phyloP scores from a whole-genome alignment of 2,329 filamentous ascomycete genomes.

The Epichloe elymi region DNA sequence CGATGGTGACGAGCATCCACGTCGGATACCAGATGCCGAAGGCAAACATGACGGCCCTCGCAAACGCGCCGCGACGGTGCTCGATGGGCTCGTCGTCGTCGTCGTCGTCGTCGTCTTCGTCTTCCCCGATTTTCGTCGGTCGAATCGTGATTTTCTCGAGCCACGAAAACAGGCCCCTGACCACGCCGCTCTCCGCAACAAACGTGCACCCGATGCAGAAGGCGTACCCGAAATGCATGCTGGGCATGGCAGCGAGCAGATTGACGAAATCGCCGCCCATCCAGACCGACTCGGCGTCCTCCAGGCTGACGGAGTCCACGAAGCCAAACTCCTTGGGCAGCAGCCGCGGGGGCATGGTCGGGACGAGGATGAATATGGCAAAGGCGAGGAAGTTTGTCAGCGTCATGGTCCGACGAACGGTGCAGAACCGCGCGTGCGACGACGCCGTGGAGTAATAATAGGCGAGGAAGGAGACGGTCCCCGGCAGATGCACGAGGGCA shows the following conservation, averaged over 20 bases:
- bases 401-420: slow-evolving; percentile 39
- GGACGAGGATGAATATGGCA: slow-evolving; percentile 40
- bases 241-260: slow-evolving; percentile 43
- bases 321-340: slow-evolving; percentile 43
- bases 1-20: slow-evolving; percentile 41
- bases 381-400: slow-evolving; percentile 44
- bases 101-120: slow-evolving; percentile 9
- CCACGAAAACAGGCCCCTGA: slow-evolving; percentile 20
- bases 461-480: slow-evolving; percentile 49
- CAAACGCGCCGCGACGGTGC: slow-evolving; percentile 9
- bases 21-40: slow-evolving; percentile 38
- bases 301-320: slow-evolving; percentile 38
- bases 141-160: slow-evolving; percentile 1
- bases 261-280: slow-evolving; percentile 34
- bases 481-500: slow-evolving; percentile 61
- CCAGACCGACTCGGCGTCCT: slow-evolving; percentile 17
- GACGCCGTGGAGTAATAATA: slow-evolving; percentile 55
- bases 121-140: background rate
- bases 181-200: slow-evolving; percentile 36
- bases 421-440: slow-evolving; percentile 40
- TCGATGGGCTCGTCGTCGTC: slow-evolving; percentile 10
- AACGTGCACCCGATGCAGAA: slow-evolving; percentile 39
- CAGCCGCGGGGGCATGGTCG: slow-evolving; percentile 44
- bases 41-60: slow-evolving; percentile 11
- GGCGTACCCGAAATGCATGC: slow-evolving; percentile 42